Evolutionary conservation across 2,329 filamentous ascomycete species (phyloP).

Genomic region (Metarhizium album): DNA sequence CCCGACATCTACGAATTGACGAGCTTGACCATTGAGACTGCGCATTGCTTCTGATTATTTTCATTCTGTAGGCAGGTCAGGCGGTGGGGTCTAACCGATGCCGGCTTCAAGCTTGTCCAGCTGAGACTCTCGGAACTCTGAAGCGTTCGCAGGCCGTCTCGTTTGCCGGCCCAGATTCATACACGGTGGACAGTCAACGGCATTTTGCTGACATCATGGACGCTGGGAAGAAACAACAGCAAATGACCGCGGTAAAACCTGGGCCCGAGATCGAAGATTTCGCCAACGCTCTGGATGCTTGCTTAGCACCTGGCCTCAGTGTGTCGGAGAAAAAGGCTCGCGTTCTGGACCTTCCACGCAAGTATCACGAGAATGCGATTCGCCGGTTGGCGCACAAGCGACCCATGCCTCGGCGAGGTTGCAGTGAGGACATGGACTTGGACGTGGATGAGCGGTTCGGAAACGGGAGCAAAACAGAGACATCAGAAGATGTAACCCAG

Average conservation of each 20-base stretch:
- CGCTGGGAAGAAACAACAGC: slow-evolving; percentile 2
- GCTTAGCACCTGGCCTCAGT: slow-evolving; percentile 41
- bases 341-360: slow-evolving; percentile 49
- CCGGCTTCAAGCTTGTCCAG: slow-evolving; percentile 5
- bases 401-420: slow-evolving; percentile 17
- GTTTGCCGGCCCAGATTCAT: not conserved
- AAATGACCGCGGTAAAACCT: slow-evolving; percentile 39
- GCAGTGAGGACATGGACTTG: slow-evolving; percentile 41
- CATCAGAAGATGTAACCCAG: slow-evolving; percentile 24
- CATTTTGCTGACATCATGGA: slow-evolving; percentile 1
- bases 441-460: slow-evolving; percentile 37
- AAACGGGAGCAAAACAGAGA: not conserved
- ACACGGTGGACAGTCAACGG: not conserved
- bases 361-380: slow-evolving; percentile 47
- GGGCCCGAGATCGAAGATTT: slow-evolving; percentile 81
- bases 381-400: slow-evolving; percentile 20
- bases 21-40: no score
- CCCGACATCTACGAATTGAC: not conserved
- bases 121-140: not conserved
- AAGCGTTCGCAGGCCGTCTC: not conserved
- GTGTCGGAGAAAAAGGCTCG: slow-evolving; percentile 48
- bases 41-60: not conserved
- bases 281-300: slow-evolving; percentile 70
- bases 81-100: slow-evolving; percentile 3
- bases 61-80: not conserved